Percentiles rank a stretch among this genome's conserved stretches.
Evolutionary conservation across 192 early-diverging fungal genomes (phyloP).

Genomic region (Irineochytrium annulatum): DNA sequence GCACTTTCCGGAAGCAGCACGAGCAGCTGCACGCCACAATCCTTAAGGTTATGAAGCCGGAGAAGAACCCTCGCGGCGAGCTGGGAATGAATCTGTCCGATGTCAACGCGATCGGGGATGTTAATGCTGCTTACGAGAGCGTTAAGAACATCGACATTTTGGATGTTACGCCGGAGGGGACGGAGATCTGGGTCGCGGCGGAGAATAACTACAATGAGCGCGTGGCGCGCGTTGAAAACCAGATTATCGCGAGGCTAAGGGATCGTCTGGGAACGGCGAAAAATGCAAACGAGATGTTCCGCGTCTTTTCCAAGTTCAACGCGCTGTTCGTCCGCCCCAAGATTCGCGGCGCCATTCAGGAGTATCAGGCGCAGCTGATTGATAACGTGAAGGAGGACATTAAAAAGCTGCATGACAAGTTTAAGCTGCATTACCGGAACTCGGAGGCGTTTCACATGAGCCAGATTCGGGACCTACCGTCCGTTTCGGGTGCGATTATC

Average conservation of each 20-base stretch:
- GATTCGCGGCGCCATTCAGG: slow-evolving; percentile 99
- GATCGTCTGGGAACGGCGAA: slow-evolving; percentile 92
- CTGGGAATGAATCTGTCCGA: slow-evolving; percentile 56
- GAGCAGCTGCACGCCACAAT: slow-evolving; percentile 98
- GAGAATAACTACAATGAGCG: slow-evolving; percentile 92
- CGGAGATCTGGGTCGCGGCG: slow-evolving; percentile 86
- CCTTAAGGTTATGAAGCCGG: slow-evolving; percentile 78
- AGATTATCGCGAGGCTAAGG: slow-evolving; percentile 89
- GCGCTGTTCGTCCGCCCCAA: slow-evolving; percentile 98
- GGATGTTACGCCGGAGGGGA: slow-evolving; percentile 90
- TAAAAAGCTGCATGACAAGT: slow-evolving; percentile 89
- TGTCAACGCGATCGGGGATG: slow-evolving; percentile 80
- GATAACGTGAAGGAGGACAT: slow-evolving; percentile 99
- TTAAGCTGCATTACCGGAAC: slow-evolving; percentile 85
- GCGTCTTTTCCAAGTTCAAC: slow-evolving; percentile 99
- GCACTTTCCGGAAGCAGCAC: slow-evolving; percentile 91
- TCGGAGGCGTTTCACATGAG: slow-evolving; percentile 87
- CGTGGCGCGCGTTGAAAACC: slow-evolving; percentile 92
- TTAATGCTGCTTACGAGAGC: slow-evolving; percentile 83
- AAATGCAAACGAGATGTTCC: slow-evolving; percentile 99
- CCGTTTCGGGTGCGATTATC: slow-evolving; percentile 88
- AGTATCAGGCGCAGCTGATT: slow-evolving; percentile 98
- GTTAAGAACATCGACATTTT: slow-evolving; percentile 93
- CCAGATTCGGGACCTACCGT: slow-evolving; percentile 87
- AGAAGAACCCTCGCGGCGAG: slow-evolving; percentile 43